These are phyloP conservation scores for Tricholoma saponaceum DNA, from an alignment of 768 basidiomycete genomes.

Conservation along the genomic window DNA sequence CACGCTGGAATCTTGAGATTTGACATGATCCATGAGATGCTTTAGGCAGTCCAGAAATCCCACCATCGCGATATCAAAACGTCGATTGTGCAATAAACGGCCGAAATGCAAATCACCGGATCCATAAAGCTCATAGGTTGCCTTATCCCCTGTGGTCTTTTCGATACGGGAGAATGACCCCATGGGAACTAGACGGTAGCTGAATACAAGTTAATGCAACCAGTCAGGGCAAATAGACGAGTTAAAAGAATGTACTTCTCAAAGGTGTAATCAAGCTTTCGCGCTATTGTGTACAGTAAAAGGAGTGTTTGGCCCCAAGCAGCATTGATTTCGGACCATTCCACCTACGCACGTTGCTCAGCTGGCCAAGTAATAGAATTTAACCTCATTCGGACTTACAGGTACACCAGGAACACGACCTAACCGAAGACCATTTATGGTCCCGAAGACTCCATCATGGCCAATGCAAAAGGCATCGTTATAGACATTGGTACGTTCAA, in stretches of 20 bases:
- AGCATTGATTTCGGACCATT: slow-evolving; percentile 98
- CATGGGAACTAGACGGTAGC: slow-evolving; percentile 89
- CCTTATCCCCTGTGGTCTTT: slow-evolving; percentile 74
- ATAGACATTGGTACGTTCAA: slow-evolving; percentile 91
- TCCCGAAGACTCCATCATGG: slow-evolving; percentile 92
- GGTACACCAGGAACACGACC: slow-evolving; percentile 63
- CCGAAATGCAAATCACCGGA: slow-evolving; percentile 91
- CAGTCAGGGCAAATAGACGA: not conserved
- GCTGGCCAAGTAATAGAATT: not conserved
- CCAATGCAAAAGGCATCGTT: slow-evolving; percentile 95
- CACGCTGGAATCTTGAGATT: slow-evolving; percentile 62
- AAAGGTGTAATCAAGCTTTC: slow-evolving; percentile 88
- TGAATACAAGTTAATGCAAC: slow-evolving; percentile 23
- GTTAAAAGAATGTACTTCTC: slow-evolving; percentile 54
- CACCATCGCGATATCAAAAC: slow-evolving; percentile 96
- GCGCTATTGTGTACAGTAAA: slow-evolving; percentile 84
- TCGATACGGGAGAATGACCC: slow-evolving; percentile 95
- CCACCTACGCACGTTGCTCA: slow-evolving; percentile 53
- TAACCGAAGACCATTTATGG: slow-evolving; percentile 89
- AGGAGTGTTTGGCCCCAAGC: slow-evolving; percentile 98
- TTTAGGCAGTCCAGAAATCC: slow-evolving; percentile 93
- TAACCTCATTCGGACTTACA: slow-evolving; percentile 50
- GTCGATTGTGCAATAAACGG: slow-evolving; percentile 86
- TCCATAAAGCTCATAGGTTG: slow-evolving; percentile 88
- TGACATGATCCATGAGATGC: slow-evolving; percentile 85